A percentile compares a stretch with the other conserved stretches of the same genome.
These are phyloP conservation scores for Cyathus striatus DNA, from an alignment of 768 basidiomycete genomes.

Conservation along the genomic window DNA sequence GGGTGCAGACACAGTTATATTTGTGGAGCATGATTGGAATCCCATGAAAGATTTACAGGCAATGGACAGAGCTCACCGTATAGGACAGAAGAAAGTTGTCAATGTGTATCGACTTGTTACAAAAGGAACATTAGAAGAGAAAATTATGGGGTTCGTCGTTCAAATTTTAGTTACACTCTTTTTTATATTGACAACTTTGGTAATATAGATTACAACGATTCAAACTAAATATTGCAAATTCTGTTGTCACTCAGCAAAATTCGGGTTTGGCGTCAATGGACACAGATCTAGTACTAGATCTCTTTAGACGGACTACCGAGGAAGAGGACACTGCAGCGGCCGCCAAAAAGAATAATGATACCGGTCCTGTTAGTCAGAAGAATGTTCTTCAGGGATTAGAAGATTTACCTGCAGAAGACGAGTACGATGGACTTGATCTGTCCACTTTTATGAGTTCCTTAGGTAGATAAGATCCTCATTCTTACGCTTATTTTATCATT, in stretches of 20 bases:
- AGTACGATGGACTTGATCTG: slow-evolving; percentile 85
- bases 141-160: slow-evolving; percentile 89
- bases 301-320: slow-evolving; percentile 81
- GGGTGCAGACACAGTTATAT: slow-evolving; percentile 98
- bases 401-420: slow-evolving; percentile 87
- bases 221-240: slow-evolving; percentile 96
- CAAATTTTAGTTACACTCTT: neutral
- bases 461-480: slow-evolving; percentile 41
- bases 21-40: slow-evolving; percentile 99
- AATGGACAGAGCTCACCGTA: slow-evolving; percentile 97
- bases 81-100: slow-evolving; percentile 98
- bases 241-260: slow-evolving; percentile 97
- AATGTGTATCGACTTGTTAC: slow-evolving; percentile 98
- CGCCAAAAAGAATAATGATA: slow-evolving; percentile 51
- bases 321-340: slow-evolving; percentile 59
- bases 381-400: slow-evolving; percentile 86
- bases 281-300: slow-evolving; percentile 92
- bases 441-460: slow-evolving; percentile 88
- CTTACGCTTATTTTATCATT: slow-evolving; percentile 22
- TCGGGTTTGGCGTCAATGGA: slow-evolving; percentile 93
- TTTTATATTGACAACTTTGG: neutral
- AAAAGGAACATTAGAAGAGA: slow-evolving; percentile 95
- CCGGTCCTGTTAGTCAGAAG: slow-evolving; percentile 67
- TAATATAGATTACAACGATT: slow-evolving; percentile 84
- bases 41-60: slow-evolving; percentile 99